These are phyloP conservation scores for Trichophyton benhamiae DNA, from an alignment of 2,329 filamentous ascomycete species.

Conservation along the genomic window DNA sequence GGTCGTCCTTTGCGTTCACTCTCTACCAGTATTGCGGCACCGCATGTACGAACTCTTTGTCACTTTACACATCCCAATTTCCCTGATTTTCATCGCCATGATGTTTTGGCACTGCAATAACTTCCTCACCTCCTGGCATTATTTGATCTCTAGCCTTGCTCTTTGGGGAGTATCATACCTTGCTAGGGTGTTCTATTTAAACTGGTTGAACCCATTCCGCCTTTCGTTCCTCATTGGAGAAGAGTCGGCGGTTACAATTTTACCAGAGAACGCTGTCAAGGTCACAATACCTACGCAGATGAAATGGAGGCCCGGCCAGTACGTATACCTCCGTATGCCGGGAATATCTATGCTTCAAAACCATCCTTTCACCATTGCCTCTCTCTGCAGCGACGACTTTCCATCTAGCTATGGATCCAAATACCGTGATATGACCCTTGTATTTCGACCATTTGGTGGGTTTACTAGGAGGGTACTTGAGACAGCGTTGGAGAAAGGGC, in stretches of 20 bases:
- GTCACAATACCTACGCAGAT: constrained; percentile 88
- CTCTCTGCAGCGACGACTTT: constrained; percentile 83
- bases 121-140: constrained; percentile 79
- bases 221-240: constrained; percentile 78
- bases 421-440: constrained; percentile 77
- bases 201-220: constrained; percentile 73
- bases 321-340: constrained; percentile 88
- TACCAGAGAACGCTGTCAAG: constrained; percentile 91
- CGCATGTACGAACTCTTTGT: constrained; percentile 79
- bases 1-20: constrained; percentile 71
- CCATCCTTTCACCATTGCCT: constrained; percentile 90
- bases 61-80: constrained; percentile 66
- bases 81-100: constrained; percentile 66
- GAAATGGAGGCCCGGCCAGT: constrained; percentile 86
- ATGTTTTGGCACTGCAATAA: constrained; percentile 96
- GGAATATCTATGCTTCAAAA: constrained; percentile 84
- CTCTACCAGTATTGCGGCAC: constrained; percentile 63
- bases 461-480: constrained; percentile 80
- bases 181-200: constrained; percentile 68
- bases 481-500: constrained; percentile 70
- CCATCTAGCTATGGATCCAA: constrained; percentile 81
- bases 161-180: constrained; percentile 69
- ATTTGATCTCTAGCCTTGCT: constrained; percentile 66
- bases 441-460: constrained; percentile 82
- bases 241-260: constrained; percentile 75